These are phyloP conservation scores for Pholiota microspora DNA, from an alignment of 768 basidiomycete genomes.

Conservation along the genomic window DNA sequence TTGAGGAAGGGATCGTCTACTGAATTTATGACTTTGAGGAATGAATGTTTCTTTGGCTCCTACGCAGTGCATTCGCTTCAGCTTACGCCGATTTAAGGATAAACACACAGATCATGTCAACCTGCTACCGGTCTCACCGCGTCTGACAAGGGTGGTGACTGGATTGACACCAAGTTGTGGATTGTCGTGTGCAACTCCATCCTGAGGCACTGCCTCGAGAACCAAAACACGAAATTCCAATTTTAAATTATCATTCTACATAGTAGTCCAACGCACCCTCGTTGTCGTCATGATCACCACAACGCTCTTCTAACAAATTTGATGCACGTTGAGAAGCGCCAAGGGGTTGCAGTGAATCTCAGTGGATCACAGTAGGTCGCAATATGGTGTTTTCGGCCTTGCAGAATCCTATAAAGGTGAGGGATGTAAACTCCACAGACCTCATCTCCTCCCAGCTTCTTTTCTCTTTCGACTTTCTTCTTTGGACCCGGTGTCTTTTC, in stretches of 20 bases:
- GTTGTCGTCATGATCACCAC: not conserved
- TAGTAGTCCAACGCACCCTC: not conserved
- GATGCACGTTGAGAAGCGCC: not conserved
- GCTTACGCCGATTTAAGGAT: not conserved
- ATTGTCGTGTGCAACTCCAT: not conserved
- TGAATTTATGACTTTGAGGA: too few relatives aligned
- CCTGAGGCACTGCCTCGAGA: not conserved
- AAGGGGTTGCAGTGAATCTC: not conserved
- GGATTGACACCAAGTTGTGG: not conserved
- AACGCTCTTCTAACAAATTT: not conserved
- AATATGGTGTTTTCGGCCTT: not conserved
- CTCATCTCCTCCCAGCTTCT: not conserved
- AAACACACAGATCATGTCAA: not conserved
- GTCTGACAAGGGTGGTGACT: too few relatives aligned
- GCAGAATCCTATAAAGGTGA: not conserved
- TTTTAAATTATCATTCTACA: not conserved
- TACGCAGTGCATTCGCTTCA: too few relatives aligned
- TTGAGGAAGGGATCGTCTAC: too few relatives aligned
- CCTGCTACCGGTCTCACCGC: not conserved
- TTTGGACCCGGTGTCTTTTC: constrained; percentile 3
- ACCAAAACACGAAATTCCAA: not conserved
- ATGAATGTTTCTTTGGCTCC: too few relatives aligned
- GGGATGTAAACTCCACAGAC: not conserved
- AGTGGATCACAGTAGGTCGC: not conserved
- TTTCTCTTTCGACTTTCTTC: constrained; percentile 1